Percentiles rank a stretch among this genome's conserved stretches.
Evolutionary conservation across 2,329 filamentous ascomycete species (phyloP).

Genomic region (Colletotrichum nymphaeae): DNA sequence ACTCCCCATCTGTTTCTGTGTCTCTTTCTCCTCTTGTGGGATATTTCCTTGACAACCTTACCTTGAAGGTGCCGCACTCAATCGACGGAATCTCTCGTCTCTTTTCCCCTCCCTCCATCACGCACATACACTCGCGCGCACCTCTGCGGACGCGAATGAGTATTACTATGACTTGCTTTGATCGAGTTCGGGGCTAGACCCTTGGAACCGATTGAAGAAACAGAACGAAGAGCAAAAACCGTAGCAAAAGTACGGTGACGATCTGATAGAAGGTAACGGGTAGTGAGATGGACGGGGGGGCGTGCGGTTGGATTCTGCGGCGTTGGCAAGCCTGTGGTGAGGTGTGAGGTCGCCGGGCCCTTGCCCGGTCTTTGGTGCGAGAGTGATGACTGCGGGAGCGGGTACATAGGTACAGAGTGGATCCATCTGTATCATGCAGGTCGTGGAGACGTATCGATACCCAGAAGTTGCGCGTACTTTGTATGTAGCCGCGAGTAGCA

Average conservation of each 20-base stretch:
- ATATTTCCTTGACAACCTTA: conserved; percentile 5
- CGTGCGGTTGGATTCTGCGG: conserved; percentile 34
- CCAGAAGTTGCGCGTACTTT: not conserved
- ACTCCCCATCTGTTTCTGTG: not conserved
- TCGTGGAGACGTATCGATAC: conserved; percentile 26
- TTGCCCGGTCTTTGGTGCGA: conserved; percentile 22
- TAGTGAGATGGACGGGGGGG: conserved; percentile 33
- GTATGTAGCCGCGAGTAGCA: not conserved
- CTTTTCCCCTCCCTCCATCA: not conserved
- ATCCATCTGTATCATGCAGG: conserved; percentile 31
- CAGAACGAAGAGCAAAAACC: not conserved
- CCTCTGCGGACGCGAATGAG: not conserved
- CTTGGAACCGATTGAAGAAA: not conserved
- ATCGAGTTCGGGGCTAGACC: conserved; percentile 5
- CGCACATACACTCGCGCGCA: not conserved
- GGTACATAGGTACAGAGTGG: conserved; percentile 32
- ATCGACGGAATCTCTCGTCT: not conserved
- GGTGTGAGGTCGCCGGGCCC: conserved; percentile 33
- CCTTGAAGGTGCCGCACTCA: not conserved
- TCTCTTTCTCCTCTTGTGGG: not conserved
- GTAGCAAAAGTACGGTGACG: conserved; percentile 19
- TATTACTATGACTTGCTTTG: not conserved
- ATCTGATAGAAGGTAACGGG: conserved; percentile 31
- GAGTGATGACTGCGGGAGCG: conserved; percentile 35
- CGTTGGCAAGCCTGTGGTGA: conserved; percentile 33